Evolutionary conservation across 1,139 yeast genomes (phyloP), one percentile per base, ranked within the genome.

Genomic region (Candida frijolesensis): DNA sequence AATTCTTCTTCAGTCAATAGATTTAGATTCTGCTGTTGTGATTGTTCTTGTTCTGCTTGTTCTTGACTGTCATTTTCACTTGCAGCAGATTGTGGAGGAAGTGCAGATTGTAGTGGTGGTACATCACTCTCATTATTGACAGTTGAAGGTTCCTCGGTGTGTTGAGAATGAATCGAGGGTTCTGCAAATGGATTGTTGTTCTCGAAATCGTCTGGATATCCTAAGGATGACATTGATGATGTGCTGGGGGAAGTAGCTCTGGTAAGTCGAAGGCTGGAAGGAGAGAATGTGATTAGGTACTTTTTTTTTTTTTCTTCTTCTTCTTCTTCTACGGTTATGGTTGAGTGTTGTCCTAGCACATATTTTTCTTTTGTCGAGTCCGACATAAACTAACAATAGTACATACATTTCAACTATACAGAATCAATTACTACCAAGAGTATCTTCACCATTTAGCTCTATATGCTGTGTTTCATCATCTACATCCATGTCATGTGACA

Each of bases 151-250:
- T 39, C 44, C 22, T 39, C 44, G 29, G 44, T 44, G 10, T 12
- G 18, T 18, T 15, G 32, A 34, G 15, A 30, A 3, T 35, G 44
- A 11, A 35, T 43, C 9, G 55, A 54, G 1, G 76, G 77, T 49
- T 68, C 73, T 5, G 76, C 72, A 63, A 84, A 84, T 3, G 89
- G 89, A 60, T 83, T 84, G 68, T 84, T 84, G 57, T 84, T 83
- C 53, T 76, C 81, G 54, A 83, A 83, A 54, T 83, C 89, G 54
- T 84, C 87, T 2, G 87, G 86, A 58, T 82, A 84, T 4, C 87
- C 82, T 35, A 80, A 72, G 10, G 84, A 76, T 1, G 84, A 65
- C 85, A 82, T 82, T 12, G 25, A 15, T 5, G 12, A 15, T 15
- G 38, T 6, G 35, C 8, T 14, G 14, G 5, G 5, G 8, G 8